These are phyloP conservation scores for Pythium aquatile DNA, from an alignment of 352 stramenopile genomes.

Conservation along the genomic window DNA sequence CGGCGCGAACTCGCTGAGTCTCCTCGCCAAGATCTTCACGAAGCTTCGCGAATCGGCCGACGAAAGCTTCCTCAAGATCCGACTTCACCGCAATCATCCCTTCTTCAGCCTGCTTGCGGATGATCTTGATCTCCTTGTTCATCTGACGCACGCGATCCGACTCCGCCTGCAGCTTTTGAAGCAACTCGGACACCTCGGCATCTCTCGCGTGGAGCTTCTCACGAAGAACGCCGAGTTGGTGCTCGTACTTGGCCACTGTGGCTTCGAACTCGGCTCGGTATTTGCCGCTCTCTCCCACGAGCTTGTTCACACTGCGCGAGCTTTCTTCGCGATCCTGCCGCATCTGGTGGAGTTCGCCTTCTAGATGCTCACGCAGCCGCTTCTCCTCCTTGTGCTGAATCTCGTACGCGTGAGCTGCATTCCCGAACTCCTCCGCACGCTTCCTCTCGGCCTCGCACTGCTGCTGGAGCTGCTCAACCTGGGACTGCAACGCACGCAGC, in stretches of 20 bases:
- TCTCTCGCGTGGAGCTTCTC: constrained; percentile 42
- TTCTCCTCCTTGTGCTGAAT: constrained; percentile 32
- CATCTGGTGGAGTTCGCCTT: constrained; percentile 21
- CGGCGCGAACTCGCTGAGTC: constrained; percentile 10
- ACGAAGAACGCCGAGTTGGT: constrained; percentile 42
- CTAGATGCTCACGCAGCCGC: constrained; percentile 27
- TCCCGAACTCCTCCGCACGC: constrained; percentile 31
- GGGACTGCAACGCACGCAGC: constrained; percentile 38
- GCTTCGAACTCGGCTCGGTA: constrained; percentile 44
- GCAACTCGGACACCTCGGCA: constrained; percentile 36
- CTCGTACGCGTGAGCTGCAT: constrained; percentile 25
- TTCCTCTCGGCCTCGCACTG: constrained; percentile 36
- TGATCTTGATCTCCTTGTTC: constrained; percentile 36
- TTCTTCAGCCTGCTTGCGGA: constrained; percentile 36
- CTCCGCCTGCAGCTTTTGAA: constrained; percentile 40
- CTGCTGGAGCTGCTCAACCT: constrained; percentile 45
- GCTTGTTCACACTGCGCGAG: constrained; percentile 30
- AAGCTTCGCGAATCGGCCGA: constrained; percentile 16
- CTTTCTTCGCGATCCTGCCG: constrained; percentile 35
- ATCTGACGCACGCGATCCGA: constrained; percentile 37
- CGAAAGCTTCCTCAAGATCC: constrained; percentile 27
- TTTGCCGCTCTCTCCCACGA: constrained; percentile 45
- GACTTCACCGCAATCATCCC: constrained; percentile 21
- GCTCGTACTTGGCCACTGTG: constrained; percentile 45
- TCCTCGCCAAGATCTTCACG: constrained; percentile 28